Conservation (phyloP, 371 early-diverging fungal species). For the Phascolomyces articulosus region DNA sequence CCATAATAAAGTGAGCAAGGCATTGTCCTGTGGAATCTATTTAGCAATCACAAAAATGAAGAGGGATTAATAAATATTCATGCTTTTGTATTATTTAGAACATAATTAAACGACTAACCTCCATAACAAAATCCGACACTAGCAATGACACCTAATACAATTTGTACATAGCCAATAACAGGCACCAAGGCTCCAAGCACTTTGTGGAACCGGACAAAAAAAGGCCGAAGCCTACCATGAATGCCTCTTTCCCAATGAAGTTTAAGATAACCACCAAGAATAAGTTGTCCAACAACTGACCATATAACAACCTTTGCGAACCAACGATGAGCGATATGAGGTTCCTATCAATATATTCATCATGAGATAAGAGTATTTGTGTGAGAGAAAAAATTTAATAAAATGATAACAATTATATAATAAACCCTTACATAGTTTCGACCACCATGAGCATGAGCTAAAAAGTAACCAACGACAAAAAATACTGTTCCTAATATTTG, state of each 20-base stretch:
- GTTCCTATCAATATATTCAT: too few relatives aligned
- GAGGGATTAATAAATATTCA: too few relatives aligned
- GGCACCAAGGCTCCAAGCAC: conserved; percentile 53
- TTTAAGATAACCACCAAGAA: conserved; percentile 59
- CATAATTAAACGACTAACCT: conserved; percentile 37
- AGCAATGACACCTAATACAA: conserved; percentile 69
- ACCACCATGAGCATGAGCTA: conserved; percentile 66
- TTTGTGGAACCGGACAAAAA: conserved; percentile 53
- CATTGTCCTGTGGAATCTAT: conserved; percentile 64
- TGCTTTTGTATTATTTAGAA: too few relatives aligned
- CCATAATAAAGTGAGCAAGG: conserved; percentile 75
- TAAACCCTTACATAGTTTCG: conserved; percentile 63
- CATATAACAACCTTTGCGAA: conserved; percentile 65
- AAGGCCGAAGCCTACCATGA: conserved; percentile 55
- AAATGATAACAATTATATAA: too few relatives aligned
- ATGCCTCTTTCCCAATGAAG: conserved; percentile 60
- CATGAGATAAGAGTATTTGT: too few relatives aligned
- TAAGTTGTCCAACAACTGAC: conserved; percentile 52
- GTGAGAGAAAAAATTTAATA: too few relatives aligned
- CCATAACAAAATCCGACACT: conserved; percentile 66
- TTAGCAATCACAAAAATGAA: not conserved
- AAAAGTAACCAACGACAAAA: conserved; percentile 57
- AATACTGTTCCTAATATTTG: conserved; percentile 54
- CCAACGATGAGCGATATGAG: conserved; percentile 65
- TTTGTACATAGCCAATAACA: conserved; percentile 64